Evolutionary conservation across 176 grass and related monocot genomes (phyloP).

Genomic region (Carex myosuroides): DNA sequence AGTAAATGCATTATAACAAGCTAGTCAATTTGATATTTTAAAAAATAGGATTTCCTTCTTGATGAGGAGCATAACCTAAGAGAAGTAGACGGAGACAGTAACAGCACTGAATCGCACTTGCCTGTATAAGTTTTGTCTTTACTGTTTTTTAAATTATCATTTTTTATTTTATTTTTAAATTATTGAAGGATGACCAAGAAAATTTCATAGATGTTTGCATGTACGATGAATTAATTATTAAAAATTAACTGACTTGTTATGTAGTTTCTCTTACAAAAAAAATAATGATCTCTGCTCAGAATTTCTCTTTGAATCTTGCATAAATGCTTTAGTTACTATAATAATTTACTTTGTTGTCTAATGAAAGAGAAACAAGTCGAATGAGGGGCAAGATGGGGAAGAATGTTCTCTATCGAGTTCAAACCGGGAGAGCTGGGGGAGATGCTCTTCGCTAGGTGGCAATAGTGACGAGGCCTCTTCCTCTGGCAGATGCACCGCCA

Average conservation of each 20-base stretch:
- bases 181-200: background rate
- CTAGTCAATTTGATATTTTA: background rate
- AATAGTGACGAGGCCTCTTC: conserved; percentile 59
- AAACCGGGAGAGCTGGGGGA: conserved; percentile 90
- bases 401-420: conserved; percentile 85
- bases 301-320: background rate
- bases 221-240: background rate
- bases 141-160: background rate
- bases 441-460: conserved; percentile 89
- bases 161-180: background rate
- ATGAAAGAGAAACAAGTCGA: conserved; percentile 50
- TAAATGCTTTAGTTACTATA: background rate
- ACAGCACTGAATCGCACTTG: conserved; percentile 30
- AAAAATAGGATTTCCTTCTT: conserved; percentile 77
- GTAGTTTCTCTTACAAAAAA: background rate
- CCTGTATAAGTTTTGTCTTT: conserved; percentile 34
- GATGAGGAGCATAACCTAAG: conserved; percentile 72
- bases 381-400: conserved; percentile 47
- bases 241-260: background rate
- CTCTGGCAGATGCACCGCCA: conserved; percentile 37
- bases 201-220: background rate
- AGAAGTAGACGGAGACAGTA: conserved; percentile 33
- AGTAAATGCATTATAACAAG: background rate
- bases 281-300: background rate
- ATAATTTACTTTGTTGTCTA: background rate